Percentiles rank a stretch among this genome's conserved stretches.
Evolutionary conservation across 495 filamentous ascomycete species (phyloP).

Genomic region (Usnea hakonensis): DNA sequence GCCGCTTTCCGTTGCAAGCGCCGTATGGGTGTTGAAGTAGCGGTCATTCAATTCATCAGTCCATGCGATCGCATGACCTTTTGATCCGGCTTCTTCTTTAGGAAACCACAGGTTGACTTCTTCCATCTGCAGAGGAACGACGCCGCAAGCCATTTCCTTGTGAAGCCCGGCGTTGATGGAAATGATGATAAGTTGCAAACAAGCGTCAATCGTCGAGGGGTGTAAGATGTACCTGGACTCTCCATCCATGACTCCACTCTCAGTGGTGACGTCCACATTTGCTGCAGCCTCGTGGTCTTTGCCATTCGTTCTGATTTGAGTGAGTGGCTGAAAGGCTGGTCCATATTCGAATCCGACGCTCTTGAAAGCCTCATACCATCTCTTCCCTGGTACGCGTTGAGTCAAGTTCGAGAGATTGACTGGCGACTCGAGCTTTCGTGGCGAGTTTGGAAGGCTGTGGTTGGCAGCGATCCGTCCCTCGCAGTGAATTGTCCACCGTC

Average conservation of each 20-base stretch:
- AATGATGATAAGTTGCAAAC: conserved; percentile 32
- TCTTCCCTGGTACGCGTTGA: conserved; percentile 20
- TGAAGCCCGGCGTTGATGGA: conserved; percentile 29
- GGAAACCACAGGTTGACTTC: conserved; percentile 31
- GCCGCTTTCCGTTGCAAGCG: conserved; percentile 17
- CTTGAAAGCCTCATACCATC: conserved; percentile 31
- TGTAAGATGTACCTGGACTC: conserved; percentile 37
- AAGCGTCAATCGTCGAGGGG: conserved; percentile 32
- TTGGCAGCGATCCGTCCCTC: not conserved
- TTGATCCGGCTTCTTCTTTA: conserved; percentile 13
- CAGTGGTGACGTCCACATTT: conserved; percentile 21
- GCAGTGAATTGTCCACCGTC: not conserved
- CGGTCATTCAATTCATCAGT: conserved; percentile 11
- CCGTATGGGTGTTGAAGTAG: conserved; percentile 10
- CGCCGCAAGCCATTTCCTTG: conserved; percentile 28
- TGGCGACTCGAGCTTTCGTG: too few species aligned
- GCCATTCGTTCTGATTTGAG: conserved; percentile 24
- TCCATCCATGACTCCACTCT: conserved; percentile 21
- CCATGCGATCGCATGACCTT: conserved; percentile 8
- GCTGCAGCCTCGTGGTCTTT: conserved; percentile 19
- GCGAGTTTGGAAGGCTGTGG: too few species aligned
- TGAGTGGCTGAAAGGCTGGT: conserved; percentile 27
- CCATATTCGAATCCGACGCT: conserved; percentile 36
- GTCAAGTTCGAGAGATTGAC: conserved; percentile 17
- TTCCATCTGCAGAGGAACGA: conserved; percentile 33